A percentile compares a stretch with the other conserved stretches of the same genome.
Conservation (phyloP, 1,284 basidiomycete species). For the Cryptococcus hybrid region DNA sequence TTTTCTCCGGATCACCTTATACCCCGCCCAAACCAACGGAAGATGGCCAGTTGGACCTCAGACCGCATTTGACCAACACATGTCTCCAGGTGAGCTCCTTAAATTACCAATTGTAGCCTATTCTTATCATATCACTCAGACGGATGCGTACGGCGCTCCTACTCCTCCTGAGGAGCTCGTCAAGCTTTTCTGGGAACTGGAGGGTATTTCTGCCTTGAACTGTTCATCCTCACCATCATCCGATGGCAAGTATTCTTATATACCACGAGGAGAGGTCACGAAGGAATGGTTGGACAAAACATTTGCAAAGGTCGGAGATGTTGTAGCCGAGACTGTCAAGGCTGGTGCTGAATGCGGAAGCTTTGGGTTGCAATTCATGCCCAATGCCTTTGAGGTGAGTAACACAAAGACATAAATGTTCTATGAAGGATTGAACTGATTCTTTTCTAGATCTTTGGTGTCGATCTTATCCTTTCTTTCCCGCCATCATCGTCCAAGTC, state of each 20-base stretch:
- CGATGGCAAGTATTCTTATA: constrained; percentile 10
- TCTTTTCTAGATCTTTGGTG: constrained; percentile 65
- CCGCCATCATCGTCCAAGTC: constrained; percentile 15
- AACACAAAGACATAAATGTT: background rate
- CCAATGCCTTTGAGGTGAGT: constrained; percentile 83
- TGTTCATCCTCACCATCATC: constrained; percentile 14
- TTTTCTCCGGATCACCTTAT: constrained; percentile 77
- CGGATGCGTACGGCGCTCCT: constrained; percentile 55
- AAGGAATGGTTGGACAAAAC: constrained; percentile 59
- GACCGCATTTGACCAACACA: constrained; percentile 91
- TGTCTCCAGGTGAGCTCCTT: constrained; percentile 67
- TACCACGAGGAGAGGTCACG: constrained; percentile 35
- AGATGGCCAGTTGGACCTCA: constrained; percentile 57
- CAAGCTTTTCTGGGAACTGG: constrained; percentile 71
- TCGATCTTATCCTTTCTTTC: constrained; percentile 81
- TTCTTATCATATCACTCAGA: constrained; percentile 13
- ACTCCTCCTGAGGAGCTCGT: constrained; percentile 54
- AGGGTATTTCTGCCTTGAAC: constrained; percentile 58
- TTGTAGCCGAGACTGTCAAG: constrained; percentile 77
- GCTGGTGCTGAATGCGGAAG: constrained; percentile 72
- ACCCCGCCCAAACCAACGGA: constrained; percentile 44
- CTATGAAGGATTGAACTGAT: too few species aligned
- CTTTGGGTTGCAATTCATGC: constrained; percentile 61
- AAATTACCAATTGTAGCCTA: background rate
- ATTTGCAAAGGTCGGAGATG: constrained; percentile 61